phyloP scores from a whole-genome alignment of 148 eudicot species.

The Vaccinium corymbosum region DNA sequence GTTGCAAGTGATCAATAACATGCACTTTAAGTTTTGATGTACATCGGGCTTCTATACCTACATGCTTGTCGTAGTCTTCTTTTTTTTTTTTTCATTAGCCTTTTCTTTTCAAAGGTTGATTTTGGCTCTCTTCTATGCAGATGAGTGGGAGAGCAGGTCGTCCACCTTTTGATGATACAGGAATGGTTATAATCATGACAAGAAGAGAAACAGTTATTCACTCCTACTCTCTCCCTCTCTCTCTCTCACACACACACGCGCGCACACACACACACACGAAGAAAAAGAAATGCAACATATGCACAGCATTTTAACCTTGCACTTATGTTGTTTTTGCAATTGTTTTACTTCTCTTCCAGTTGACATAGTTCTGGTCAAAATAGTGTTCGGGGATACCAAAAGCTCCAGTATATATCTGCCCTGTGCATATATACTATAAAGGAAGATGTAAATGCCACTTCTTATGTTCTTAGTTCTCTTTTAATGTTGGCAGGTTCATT shows the following conservation, averaged over 20 bases:
- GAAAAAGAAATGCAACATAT: background rate
- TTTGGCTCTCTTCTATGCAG: slow-evolving; percentile 37
- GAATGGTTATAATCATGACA: slow-evolving; percentile 94
- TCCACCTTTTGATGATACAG: slow-evolving; percentile 99
- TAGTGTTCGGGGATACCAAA: background rate
- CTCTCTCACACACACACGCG: background rate
- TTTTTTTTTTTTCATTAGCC: background rate
- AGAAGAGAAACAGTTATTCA: slow-evolving; percentile 79
- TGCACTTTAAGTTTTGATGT: background rate
- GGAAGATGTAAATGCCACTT: background rate
- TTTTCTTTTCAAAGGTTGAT: background rate
- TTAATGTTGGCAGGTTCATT: slow-evolving; percentile 61
- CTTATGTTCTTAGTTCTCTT: background rate
- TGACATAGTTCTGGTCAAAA: background rate
- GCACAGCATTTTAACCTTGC: background rate
- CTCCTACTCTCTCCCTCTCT: slow-evolving; percentile 18
- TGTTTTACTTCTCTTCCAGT: slow-evolving; percentile 3
- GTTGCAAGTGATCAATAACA: background rate
- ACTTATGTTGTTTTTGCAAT: background rate
- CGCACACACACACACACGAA: background rate
- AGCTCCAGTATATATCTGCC: background rate
- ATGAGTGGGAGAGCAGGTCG: slow-evolving; percentile 99
- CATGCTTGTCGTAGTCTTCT: background rate
- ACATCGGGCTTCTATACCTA: background rate
- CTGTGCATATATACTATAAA: background rate